Evolutionary conservation across 768 basidiomycete species (phyloP).

Genomic region (Collybia sordida): DNA sequence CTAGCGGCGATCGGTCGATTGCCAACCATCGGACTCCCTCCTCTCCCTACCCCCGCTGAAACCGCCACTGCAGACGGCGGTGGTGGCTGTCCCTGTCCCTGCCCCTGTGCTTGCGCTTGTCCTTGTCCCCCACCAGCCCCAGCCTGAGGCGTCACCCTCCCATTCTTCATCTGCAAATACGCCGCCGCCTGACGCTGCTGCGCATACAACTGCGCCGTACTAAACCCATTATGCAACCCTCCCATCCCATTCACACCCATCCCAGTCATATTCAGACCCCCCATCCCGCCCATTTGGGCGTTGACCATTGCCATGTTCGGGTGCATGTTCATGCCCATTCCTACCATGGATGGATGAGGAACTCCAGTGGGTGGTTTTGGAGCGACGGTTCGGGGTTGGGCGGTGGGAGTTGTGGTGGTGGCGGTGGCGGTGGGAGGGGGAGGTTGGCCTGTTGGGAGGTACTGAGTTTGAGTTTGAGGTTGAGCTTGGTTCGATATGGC

Average conservation of each 20-base stretch:
- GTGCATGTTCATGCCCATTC: too few relatives aligned
- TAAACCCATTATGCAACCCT: too few relatives aligned
- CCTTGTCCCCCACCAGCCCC: constrained; percentile 3
- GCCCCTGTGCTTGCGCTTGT: constrained; percentile 9
- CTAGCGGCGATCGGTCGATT: constrained; percentile 29
- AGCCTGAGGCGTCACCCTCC: constrained; percentile 28
- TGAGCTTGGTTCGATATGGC: constrained; percentile 13
- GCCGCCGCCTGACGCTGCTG: constrained; percentile 16
- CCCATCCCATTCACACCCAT: too few relatives aligned
- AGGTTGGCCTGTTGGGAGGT: constrained; percentile 6
- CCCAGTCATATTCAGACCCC: too few relatives aligned
- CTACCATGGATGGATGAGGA: too few relatives aligned
- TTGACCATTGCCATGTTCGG: too few relatives aligned
- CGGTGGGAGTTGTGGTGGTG: constrained; percentile 7
- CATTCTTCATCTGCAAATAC: constrained; percentile 17
- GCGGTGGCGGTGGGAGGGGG: neutral
- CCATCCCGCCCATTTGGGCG: too few relatives aligned
- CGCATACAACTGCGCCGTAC: constrained; percentile 8
- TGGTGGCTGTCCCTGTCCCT: neutral
- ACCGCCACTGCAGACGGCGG: constrained; percentile 6
- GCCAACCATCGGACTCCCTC: constrained; percentile 35
- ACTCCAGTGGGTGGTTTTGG: too few relatives aligned
- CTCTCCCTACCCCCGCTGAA: too few relatives aligned
- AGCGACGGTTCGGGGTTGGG: neutral
- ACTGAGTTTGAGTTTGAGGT: constrained; percentile 8